Conservation (phyloP, 768 basidiomycete species). For the Hemileccinum rubropunctum region DNA sequence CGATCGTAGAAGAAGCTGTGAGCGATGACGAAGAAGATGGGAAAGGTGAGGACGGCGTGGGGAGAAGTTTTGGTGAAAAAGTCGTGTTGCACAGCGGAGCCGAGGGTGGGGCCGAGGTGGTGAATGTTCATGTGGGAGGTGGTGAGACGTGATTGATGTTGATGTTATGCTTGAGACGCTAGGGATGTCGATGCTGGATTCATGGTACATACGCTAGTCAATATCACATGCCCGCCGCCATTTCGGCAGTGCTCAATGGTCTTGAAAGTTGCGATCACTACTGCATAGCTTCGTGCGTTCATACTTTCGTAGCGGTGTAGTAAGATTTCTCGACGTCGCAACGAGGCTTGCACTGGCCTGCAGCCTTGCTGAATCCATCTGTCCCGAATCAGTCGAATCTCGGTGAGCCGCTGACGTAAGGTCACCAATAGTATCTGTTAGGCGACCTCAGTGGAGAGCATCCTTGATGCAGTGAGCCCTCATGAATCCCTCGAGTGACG, state of each 20-base stretch:
- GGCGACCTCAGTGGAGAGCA: background rate
- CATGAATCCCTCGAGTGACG: slow-evolving; percentile 22
- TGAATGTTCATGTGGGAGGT: slow-evolving; percentile 16
- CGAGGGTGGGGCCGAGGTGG: slow-evolving; percentile 9
- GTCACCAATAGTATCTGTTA: background rate
- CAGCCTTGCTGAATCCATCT: background rate
- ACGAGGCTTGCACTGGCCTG: background rate
- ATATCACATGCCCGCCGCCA: too few relatives aligned
- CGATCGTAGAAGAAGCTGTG: slow-evolving; percentile 60
- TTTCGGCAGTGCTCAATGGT: too few relatives aligned
- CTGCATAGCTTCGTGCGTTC: too few relatives aligned
- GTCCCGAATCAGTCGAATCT: background rate
- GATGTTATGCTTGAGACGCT: background rate
- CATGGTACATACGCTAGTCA: too few relatives aligned
- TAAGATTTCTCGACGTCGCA: background rate
- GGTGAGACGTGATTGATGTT: slow-evolving; percentile 6
- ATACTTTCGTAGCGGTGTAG: too few relatives aligned
- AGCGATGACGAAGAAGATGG: slow-evolving; percentile 41
- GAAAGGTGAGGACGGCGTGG: slow-evolving; percentile 12
- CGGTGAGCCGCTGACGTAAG: slow-evolving; percentile 21
- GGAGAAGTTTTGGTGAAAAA: slow-evolving; percentile 44
- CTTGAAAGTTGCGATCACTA: too few relatives aligned
- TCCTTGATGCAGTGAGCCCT: slow-evolving; percentile 11
- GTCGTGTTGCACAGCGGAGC: slow-evolving; percentile 24
- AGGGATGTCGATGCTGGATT: background rate